These are phyloP conservation scores for Penicillium sp. DNA, from an alignment of 2,329 filamentous ascomycete genomes.

Conservation along the genomic window DNA sequence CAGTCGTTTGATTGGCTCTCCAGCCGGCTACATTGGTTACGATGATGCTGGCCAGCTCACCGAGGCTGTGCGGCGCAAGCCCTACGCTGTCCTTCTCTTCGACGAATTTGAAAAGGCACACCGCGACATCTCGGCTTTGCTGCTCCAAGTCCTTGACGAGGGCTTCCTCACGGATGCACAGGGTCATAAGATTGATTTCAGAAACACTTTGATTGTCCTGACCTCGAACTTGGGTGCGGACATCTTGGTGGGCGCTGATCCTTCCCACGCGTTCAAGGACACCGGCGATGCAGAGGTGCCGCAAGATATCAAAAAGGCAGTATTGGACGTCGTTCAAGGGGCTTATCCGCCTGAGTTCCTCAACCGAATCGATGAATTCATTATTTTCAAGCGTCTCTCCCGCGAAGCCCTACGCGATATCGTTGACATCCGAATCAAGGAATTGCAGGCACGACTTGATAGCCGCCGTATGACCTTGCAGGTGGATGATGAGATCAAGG, in stretches of 20 bases:
- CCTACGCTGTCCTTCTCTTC: constrained; percentile 88
- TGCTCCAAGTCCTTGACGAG: constrained; percentile 92
- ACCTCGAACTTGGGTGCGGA: constrained; percentile 93
- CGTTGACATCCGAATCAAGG: constrained; percentile 81
- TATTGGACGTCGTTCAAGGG: constrained; percentile 78
- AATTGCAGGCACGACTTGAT: constrained; percentile 75
- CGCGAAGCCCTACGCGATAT: constrained; percentile 76
- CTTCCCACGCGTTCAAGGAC: constrained; percentile 58
- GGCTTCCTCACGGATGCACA: constrained; percentile 93
- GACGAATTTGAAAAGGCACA: constrained; percentile 99
- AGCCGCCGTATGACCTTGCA: constrained; percentile 75
- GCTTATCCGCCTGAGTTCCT: constrained; percentile 86
- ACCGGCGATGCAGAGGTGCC: constrained; percentile 63
- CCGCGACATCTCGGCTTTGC: constrained; percentile 82
- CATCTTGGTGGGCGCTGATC: constrained; percentile 73
- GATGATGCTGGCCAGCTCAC: constrained; percentile 95
- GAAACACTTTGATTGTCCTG: constrained; percentile 92
- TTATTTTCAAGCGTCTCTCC: constrained; percentile 85
- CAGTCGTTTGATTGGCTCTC: constrained; percentile 82
- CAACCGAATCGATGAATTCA: constrained; percentile 94
- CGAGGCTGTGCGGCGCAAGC: constrained; percentile 88
- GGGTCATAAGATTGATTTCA: constrained; percentile 93
- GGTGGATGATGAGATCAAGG: constrained; percentile 65
- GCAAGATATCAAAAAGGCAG: constrained; percentile 65
- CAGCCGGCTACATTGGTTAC: constrained; percentile 92